Base-by-base conservation (phyloP, 331 rosid species). In the Saraca asoca region DNA sequence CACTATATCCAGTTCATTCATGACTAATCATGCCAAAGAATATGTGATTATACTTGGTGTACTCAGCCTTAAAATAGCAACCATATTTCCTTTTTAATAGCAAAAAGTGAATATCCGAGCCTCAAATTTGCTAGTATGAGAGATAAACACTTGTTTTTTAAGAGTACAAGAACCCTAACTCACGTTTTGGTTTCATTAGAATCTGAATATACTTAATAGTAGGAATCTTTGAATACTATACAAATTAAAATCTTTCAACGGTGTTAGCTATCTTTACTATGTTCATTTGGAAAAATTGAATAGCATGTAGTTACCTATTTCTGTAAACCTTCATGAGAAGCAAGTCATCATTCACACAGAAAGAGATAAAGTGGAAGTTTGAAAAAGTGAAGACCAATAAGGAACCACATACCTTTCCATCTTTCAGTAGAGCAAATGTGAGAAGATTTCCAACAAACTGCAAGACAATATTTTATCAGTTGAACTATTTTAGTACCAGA, bases 371-470 rank as follows among this genome's bases (percentile, higher is more conserved):
- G 31, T 62, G 20, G 54, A 68, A 54, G 42, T 5, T 20, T 51
- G 72, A 34, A 58, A 72, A 37, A 24, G 44, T n/a, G 57, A 72
- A 76, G 67, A 29, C 7, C 17, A 51, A 51, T 17, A 66, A 46
- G 70, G 58, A 7, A 45, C 60, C 69, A 72, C 83, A 39, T 69
- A 87, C 96, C 75, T 79, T 64, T 71, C 83, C 88, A 69, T 82
- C 81, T 64, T 69, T 84, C 46, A 89, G 80, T 51, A 89, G 75
- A 51, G 85, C 85, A 63, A 84, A 95, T 61, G 96, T 80, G 60
- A 93, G 16, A 54, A 89, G 89, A 87, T 93, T 93, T 74, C 98
- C 98, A 68, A 93, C 70, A 44, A 89, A 79, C 96, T 93, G 95
- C 79, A 82, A 74, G 68, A 71, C 12, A 74, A 31, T 2, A 64